These are phyloP conservation scores for Cyclocybe cylindracea DNA, from an alignment of 768 basidiomycete species.

Conservation along the genomic window DNA sequence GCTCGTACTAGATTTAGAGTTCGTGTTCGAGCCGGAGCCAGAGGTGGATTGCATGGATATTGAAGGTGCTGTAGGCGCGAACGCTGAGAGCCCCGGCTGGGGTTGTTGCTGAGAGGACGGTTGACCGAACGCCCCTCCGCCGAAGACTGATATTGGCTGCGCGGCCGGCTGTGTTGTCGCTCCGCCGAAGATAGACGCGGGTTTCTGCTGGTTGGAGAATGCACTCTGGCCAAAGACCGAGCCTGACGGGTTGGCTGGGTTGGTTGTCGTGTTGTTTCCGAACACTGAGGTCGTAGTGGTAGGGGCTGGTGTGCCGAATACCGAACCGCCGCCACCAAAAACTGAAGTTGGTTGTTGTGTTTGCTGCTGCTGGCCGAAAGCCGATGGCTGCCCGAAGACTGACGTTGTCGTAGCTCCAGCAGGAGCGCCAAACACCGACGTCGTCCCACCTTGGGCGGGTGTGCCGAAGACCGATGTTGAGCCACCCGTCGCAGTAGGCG, in stretches of 20 bases:
- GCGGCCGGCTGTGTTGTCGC: background rate
- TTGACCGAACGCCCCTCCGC: conserved; percentile 1
- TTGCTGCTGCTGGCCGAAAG: conserved; percentile 5
- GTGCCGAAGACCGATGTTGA: conserved; percentile 20
- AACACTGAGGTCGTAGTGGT: conserved; percentile 11
- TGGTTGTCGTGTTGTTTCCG: background rate
- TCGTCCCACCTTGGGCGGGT: background rate
- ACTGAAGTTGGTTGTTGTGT: conserved; percentile 16
- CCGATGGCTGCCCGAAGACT: conserved; percentile 19
- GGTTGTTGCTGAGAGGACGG: conserved; percentile 1
- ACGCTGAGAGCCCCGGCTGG: conserved; percentile 4
- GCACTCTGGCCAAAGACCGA: conserved; percentile 14
- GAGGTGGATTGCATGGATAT: conserved; percentile 4
- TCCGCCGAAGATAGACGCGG: conserved; percentile 14
- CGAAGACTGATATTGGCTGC: background rate
- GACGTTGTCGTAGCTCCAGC: background rate
- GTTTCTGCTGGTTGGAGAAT: conserved; percentile 4
- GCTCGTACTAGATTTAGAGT: no score
- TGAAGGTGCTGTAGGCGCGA: conserved; percentile 6
- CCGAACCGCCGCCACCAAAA: conserved; percentile 12
- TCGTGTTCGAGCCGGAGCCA: no score
- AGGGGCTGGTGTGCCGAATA: background rate
- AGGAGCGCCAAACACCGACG: conserved; percentile 3
- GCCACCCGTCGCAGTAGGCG: conserved; percentile 3
- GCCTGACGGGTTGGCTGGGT: conserved; percentile 1